These are phyloP conservation scores for Pyrenochaeta sp. DNA, from an alignment of 2,329 filamentous ascomycete genomes.

Conservation along the genomic window DNA sequence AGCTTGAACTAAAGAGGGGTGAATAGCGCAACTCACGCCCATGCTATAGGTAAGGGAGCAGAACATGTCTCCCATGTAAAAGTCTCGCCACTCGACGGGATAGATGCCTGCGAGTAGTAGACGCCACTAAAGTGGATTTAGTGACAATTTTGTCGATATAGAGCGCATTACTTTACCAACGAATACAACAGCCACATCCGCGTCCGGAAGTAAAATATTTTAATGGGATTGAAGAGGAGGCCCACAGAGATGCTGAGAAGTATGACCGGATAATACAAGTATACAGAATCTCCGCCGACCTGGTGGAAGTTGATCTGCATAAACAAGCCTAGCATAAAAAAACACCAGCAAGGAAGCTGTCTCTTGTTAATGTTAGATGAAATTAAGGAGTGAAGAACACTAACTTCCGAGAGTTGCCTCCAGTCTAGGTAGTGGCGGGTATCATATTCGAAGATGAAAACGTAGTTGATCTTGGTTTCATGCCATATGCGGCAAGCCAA, in stretches of 20 bases:
- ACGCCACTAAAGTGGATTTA: slow-evolving; percentile 71
- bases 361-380: slow-evolving; percentile 12
- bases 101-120: slow-evolving; percentile 85
- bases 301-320: slow-evolving; percentile 89
- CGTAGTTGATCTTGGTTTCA: slow-evolving; percentile 88
- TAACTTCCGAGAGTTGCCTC: slow-evolving; percentile 80
- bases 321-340: slow-evolving; percentile 77
- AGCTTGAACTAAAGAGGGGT: neutral
- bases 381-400: slow-evolving; percentile 10
- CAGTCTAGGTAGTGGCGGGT: slow-evolving; percentile 86
- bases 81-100: slow-evolving; percentile 95
- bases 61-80: slow-evolving; percentile 97
- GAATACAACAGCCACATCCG: slow-evolving; percentile 88
- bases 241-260: slow-evolving; percentile 73
- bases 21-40: slow-evolving; percentile 68
- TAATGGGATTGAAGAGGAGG: slow-evolving; percentile 79
- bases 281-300: slow-evolving; percentile 72
- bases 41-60: slow-evolving; percentile 93
- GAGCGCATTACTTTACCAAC: slow-evolving; percentile 67
- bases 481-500: slow-evolving; percentile 86
- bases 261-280: slow-evolving; percentile 85
- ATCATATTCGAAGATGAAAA: slow-evolving; percentile 97
- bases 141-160: slow-evolving; percentile 10
- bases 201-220: slow-evolving; percentile 76
- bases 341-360: slow-evolving; percentile 81